A percentile compares a stretch with the other conserved stretches of the same genome.
Conservation (phyloP, 805 yeast genomes). For the Debaryomyces hansenii region DNA sequence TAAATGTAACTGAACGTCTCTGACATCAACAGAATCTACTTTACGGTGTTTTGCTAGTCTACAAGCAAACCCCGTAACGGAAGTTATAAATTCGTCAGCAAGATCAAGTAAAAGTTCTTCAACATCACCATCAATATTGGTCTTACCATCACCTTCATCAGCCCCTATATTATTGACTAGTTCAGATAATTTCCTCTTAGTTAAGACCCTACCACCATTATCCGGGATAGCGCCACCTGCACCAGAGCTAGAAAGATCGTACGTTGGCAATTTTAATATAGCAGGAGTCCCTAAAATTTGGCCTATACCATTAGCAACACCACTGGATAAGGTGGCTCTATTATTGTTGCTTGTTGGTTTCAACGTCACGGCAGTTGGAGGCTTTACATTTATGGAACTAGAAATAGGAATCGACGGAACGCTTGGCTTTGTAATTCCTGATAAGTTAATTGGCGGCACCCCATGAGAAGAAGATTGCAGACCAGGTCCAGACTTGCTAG, state of each 20-base stretch:
- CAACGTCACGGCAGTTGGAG: conserved; percentile 63
- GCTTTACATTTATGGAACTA: conserved; percentile 60
- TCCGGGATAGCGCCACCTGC: conserved; percentile 35
- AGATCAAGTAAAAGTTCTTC: conserved; percentile 87
- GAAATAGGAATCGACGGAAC: conserved; percentile 76
- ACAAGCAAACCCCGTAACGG: conserved; percentile 92
- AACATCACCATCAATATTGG: conserved; percentile 91
- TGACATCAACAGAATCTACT: conserved; percentile 80
- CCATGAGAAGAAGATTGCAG: conserved; percentile 5
- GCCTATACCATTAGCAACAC: conserved; percentile 73
- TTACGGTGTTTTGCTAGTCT: conserved; percentile 93
- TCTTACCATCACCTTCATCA: conserved; percentile 89
- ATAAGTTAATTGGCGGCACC: conserved; percentile 29
- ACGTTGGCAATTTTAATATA: conserved; percentile 70
- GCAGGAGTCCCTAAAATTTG: conserved; percentile 71
- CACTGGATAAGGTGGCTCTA: conserved; percentile 83
- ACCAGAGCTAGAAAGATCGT: conserved; percentile 54
- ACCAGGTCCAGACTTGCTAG: conserved; percentile 5
- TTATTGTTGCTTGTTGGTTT: conserved; percentile 48
- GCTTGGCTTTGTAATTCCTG: conserved; percentile 49
- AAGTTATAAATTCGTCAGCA: conserved; percentile 92
- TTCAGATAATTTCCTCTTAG: conserved; percentile 87
- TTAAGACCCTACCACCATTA: conserved; percentile 77
- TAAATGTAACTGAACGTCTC: conserved; percentile 87
- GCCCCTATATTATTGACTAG: conserved; percentile 78